These are phyloP conservation scores for Vicia villosa DNA, from an alignment of 306 rosid genomes.

Conservation along the genomic window DNA sequence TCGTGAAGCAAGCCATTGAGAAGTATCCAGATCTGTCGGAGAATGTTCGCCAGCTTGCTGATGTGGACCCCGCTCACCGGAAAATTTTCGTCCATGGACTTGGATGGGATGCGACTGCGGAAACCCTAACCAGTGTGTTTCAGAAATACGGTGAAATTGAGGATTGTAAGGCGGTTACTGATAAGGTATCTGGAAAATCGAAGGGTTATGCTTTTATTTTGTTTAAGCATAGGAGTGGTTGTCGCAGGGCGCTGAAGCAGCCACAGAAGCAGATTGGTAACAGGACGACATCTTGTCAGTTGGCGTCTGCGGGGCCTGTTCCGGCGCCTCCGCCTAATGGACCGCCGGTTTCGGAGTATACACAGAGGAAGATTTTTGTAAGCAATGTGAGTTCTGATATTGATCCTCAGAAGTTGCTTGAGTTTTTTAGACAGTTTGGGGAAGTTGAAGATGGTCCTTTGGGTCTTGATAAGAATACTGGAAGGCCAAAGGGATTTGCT, in stretches of 20 bases:
- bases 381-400: constrained; percentile 62
- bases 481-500: constrained; percentile 64
- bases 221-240: constrained; percentile 60
- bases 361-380: constrained; percentile 66
- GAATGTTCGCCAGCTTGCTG: constrained; percentile 59
- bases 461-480: constrained; percentile 61
- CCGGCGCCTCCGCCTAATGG: constrained; percentile 47
- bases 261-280: constrained; percentile 70
- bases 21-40: constrained; percentile 54
- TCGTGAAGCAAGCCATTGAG: constrained; percentile 57
- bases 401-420: constrained; percentile 52
- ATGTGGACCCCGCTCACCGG: constrained; percentile 72
- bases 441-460: constrained; percentile 73
- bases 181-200: constrained; percentile 62
- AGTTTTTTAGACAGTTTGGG: constrained; percentile 59
- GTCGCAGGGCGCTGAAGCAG: constrained; percentile 55
- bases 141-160: constrained; percentile 63
- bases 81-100: constrained; percentile 76
- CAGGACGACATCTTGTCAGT: constrained; percentile 54
- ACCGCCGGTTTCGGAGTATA: constrained; percentile 46
- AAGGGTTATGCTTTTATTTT: constrained; percentile 75
- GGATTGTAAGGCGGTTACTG: constrained; percentile 69
- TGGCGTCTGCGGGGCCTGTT: constrained; percentile 67
- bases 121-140: constrained; percentile 56
- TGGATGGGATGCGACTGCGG: constrained; percentile 72